These are phyloP conservation scores for Dionaea muscipula DNA, from an alignment of 179 eudicot genomes.

Conservation along the genomic window DNA sequence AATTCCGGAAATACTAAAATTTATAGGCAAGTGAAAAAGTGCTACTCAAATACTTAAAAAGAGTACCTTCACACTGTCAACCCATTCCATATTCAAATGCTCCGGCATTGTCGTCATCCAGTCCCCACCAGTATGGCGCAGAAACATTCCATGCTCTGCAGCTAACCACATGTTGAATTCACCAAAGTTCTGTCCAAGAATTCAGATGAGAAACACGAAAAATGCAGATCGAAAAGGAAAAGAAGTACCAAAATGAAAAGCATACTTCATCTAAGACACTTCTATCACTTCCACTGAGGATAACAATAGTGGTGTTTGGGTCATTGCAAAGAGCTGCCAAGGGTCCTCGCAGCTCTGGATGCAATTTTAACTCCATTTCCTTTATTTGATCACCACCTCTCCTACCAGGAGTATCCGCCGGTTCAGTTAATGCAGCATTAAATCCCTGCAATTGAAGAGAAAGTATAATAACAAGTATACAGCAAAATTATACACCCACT, in stretches of 20 bases:
- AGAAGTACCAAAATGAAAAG: not conserved
- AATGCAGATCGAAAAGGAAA: not conserved
- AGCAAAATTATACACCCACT: too few relatives aligned
- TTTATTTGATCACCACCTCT: constrained; percentile 71
- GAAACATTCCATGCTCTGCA: constrained; percentile 93
- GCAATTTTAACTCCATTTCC: constrained; percentile 79
- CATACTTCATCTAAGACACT: constrained; percentile 51
- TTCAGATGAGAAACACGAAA: constrained; percentile 9
- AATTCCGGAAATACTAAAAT: not conserved
- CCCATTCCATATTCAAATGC: constrained; percentile 73
- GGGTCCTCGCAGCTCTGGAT: constrained; percentile 52
- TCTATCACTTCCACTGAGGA: constrained; percentile 78
- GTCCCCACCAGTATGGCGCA: constrained; percentile 55
- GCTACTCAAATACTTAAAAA: not conserved
- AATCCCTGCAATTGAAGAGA: constrained; percentile 47
- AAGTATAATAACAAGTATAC: not conserved
- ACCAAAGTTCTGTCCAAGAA: constrained; percentile 53
- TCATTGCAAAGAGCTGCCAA: constrained; percentile 55
- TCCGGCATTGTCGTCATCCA: constrained; percentile 99
- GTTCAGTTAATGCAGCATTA: constrained; percentile 69
- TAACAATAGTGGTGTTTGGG: constrained; percentile 57
- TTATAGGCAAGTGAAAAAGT: not conserved
- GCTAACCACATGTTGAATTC: constrained; percentile 83
- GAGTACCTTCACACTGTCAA: constrained; percentile 69
- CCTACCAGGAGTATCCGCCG: constrained; percentile 67